Percentiles rank a stretch among this genome's conserved stretches.
Conservation (phyloP, 352 stramenopile genomes). For the Globisporangium barbulae region DNA sequence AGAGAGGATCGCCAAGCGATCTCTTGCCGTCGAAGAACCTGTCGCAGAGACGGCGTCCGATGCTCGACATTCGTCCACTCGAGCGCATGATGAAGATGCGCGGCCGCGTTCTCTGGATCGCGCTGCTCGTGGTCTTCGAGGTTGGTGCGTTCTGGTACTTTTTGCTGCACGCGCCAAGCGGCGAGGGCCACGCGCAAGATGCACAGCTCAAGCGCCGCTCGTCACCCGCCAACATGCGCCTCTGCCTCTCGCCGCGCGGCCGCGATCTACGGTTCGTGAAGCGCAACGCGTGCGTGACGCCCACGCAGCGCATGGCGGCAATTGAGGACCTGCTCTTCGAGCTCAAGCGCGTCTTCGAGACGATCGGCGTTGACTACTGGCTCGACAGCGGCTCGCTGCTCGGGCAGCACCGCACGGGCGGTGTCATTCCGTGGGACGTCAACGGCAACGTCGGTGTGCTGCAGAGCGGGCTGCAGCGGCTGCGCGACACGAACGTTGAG, state of each 20-base stretch:
- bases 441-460: conserved; percentile 46
- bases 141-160: conserved; percentile 38
- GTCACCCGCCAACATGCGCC: conserved; percentile 25
- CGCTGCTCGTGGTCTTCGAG: conserved; percentile 30
- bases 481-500: conserved; percentile 20
- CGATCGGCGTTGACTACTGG: conserved; percentile 39
- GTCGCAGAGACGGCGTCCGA: neutral
- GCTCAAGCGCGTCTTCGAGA: conserved; percentile 34
- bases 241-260: conserved; percentile 31
- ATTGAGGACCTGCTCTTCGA: conserved; percentile 40
- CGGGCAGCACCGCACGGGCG: conserved; percentile 39
- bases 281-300: conserved; percentile 29
- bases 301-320: conserved; percentile 26
- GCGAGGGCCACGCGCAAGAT: conserved; percentile 16
- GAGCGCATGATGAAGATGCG: conserved; percentile 4
- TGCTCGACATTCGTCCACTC: conserved; percentile 3
- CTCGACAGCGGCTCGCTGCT: conserved; percentile 54
- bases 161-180: conserved; percentile 24
- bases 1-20: neutral
- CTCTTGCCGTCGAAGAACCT: neutral
- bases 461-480: conserved; percentile 1
- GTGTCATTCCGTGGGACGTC: conserved; percentile 49
- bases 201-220: conserved; percentile 11
- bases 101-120: conserved; percentile 20
- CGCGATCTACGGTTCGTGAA: conserved; percentile 39